Evolutionary conservation across 2,329 filamentous ascomycete species (phyloP), one percentile per base, ranked within the genome.

Genomic region (Diplocarpon mali): DNA sequence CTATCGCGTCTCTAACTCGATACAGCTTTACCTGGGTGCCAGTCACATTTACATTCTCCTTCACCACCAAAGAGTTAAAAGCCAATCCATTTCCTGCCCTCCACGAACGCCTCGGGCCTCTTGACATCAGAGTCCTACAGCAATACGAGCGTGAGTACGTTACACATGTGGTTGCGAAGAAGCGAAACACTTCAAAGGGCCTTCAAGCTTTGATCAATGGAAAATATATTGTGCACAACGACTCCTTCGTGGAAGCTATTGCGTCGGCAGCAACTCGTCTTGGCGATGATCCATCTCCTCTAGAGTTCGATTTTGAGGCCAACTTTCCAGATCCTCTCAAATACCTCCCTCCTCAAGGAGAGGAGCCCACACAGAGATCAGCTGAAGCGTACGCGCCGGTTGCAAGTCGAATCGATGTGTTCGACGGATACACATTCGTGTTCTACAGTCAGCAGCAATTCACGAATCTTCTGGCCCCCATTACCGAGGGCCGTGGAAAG

Each of bases 161-260:
- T 0, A 95, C 90, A 0, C 89, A 96, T 63, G 83, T 94, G 10
- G 79, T 96, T 29, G 80, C 86, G 7, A 85, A 80, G 62, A 95
- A 94, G 65, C 76, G 92, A 38, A 98, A 96, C 62, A 90, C 87
- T 0, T 76, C 89, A 0, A 88, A 87, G 53, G 86, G 85, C 0
- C 70, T 98, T 2, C 87, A 93, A 59, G 90, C 86, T 2, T 69
- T 98, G 9, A 80, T 95, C 31, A 84, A 88, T 56, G 87, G 77
- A 12, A 83, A 75, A 62, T 77, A 80, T 54, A 80, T 96, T 35
- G 87, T 96, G 10, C 44, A 59, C 3, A 71, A 76, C 44, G 71
- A 75, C 30, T 68, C 74, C 0, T 96, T 84, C 54, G 69, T 95
- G 12, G 78, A 88, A 50, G 82, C 83, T 0, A 66, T 96, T 1